phyloP scores from a whole-genome alignment of 2,329 filamentous ascomycete genomes.

The Stachybotrys chartarum region DNA sequence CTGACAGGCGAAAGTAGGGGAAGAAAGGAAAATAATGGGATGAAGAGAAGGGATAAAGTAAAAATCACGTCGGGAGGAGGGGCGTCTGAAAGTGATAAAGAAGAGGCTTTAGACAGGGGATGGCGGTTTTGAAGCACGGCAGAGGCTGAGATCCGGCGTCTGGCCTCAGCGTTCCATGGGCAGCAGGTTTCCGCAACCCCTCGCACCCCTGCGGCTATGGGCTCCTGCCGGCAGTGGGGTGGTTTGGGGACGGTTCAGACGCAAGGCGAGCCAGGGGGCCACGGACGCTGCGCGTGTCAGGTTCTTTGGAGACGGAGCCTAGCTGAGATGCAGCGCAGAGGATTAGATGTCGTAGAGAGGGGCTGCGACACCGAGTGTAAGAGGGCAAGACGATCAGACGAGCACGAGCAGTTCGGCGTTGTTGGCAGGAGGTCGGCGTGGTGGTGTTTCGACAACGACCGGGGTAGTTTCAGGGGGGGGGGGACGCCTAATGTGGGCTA shows the following conservation, averaged over 20 bases:
- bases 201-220: background rate
- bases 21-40: conserved; percentile 7
- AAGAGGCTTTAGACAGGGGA: background rate
- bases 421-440: conserved; percentile 9
- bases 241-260: background rate
- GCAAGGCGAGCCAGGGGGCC: background rate
- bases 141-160: background rate
- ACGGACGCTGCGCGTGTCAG: background rate
- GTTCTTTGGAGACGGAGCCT: background rate
- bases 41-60: background rate
- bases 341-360: conserved; percentile 8
- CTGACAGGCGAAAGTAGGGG: conserved; percentile 12
- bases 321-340: background rate
- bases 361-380: conserved; percentile 17
- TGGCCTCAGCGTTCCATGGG: background rate
- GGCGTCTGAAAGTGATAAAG: conserved; percentile 1
- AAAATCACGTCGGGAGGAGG: background rate
- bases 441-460: conserved; percentile 1
- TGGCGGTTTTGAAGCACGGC: background rate
- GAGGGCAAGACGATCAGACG: conserved; percentile 2
- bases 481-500: background rate
- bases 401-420: conserved; percentile 7
- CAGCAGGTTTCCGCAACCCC: background rate
- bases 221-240: background rate
- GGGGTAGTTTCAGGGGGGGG: background rate